Evolutionary conservation across 2,329 filamentous ascomycete genomes (phyloP).

Genomic region (Alternaria conjuncta): DNA sequence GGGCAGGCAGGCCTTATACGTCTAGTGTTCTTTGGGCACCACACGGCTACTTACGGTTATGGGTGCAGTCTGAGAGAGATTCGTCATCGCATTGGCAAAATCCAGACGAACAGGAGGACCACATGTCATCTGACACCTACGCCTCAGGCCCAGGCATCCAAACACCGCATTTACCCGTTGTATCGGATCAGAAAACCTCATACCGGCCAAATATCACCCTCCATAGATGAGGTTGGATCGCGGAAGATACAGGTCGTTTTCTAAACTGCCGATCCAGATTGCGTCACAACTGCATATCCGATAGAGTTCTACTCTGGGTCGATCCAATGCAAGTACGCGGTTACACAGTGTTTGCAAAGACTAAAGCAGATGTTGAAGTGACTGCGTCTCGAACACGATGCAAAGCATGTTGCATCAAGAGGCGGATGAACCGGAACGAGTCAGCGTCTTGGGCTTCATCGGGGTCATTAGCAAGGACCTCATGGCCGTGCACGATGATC

Average conservation of each 20-base stretch:
- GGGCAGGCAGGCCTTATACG: not conserved
- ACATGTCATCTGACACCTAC: slow-evolving; percentile 4
- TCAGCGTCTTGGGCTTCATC: slow-evolving; percentile 18
- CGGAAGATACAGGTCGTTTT: slow-evolving; percentile 10
- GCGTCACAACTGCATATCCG: slow-evolving; percentile 5
- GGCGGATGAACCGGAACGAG: slow-evolving; percentile 20
- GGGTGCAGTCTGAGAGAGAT: not conserved
- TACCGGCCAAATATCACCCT: not conserved
- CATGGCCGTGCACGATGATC: slow-evolving; percentile 12
- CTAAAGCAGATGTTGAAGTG: not conserved
- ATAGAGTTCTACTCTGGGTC: not conserved
- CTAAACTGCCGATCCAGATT: slow-evolving; percentile 6
- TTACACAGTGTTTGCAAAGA: slow-evolving; percentile 3
- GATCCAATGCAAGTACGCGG: not conserved
- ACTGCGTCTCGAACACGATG: slow-evolving; percentile 8
- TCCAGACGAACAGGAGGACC: not conserved
- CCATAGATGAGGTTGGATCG: not conserved
- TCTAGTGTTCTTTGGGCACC: not conserved
- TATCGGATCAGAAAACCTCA: not conserved
- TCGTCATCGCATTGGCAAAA: not conserved
- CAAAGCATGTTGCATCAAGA: slow-evolving; percentile 6
- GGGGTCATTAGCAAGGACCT: slow-evolving; percentile 6
- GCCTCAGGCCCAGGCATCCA: not conserved
- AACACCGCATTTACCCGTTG: not conserved
- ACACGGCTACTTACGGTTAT: not conserved